A percentile compares a stretch with the other conserved stretches of the same genome.
Evolutionary conservation across 2,329 filamentous ascomycete species (phyloP).

Genomic region (Trichocomaceae sp.): DNA sequence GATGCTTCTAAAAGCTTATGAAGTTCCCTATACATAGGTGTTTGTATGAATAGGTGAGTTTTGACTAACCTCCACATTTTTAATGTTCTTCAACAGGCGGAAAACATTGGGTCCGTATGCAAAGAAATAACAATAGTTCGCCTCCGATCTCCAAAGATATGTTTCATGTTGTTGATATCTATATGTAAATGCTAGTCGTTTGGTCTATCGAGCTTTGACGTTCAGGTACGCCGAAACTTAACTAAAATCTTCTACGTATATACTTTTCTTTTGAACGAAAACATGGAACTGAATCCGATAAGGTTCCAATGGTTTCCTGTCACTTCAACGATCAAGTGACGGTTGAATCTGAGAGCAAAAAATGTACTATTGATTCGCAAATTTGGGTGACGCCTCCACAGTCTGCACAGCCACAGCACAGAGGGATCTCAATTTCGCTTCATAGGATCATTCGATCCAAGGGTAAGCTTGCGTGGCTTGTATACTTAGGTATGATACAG

Average conservation of each 20-base stretch:
- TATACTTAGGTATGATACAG: background rate
- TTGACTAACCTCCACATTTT: background rate
- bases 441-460: too few species aligned
- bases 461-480: background rate
- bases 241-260: background rate
- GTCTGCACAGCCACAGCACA: background rate
- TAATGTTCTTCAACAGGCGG: background rate
- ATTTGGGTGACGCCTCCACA: background rate
- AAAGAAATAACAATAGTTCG: background rate
- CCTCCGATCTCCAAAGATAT: background rate
- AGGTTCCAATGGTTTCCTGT: slow-evolving; percentile 6
- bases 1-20: background rate
- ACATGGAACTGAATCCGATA: background rate
- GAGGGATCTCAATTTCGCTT: background rate
- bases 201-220: background rate
- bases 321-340: background rate
- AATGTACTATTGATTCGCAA: slow-evolving; percentile 2
- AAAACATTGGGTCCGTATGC: background rate
- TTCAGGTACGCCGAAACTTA: background rate
- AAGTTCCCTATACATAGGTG: background rate
- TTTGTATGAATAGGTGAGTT: background rate
- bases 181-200: background rate
- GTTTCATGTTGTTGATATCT: background rate
- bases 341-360: background rate
- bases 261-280: background rate